These are phyloP conservation scores for Wickerhamomyces rabaulensis DNA, from an alignment of 805 yeast species.

Conservation along the genomic window DNA sequence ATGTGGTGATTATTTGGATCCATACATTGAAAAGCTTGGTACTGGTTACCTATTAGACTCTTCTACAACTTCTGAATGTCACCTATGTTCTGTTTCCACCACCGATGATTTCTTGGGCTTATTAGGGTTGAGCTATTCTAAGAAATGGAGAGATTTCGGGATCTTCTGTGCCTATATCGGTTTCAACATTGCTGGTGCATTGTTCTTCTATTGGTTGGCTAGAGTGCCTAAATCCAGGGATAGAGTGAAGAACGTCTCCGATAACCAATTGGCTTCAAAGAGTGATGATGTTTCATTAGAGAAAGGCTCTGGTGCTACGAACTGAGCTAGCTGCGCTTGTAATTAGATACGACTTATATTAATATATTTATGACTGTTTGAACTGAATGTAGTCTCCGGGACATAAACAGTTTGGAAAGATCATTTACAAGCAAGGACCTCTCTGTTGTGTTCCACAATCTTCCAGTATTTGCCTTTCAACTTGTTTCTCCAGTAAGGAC, in stretches of 20 bases:
- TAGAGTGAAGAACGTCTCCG: slow-evolving; percentile 23
- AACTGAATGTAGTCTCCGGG: no score
- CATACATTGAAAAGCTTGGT: slow-evolving; percentile 28
- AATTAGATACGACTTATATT: no score
- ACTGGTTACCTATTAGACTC: slow-evolving; percentile 11
- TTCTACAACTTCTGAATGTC: slow-evolving; percentile 43
- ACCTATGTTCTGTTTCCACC: slow-evolving; percentile 49
- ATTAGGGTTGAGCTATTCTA: slow-evolving; percentile 33
- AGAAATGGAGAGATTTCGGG: slow-evolving; percentile 67
- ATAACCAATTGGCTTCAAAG: not conserved
- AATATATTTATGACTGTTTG: no score
- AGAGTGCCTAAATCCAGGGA: slow-evolving; percentile 65
- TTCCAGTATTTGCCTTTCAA: slow-evolving; percentile 20
- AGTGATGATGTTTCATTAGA: not conserved
- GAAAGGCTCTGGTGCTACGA: not conserved
- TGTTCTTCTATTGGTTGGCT: slow-evolving; percentile 46
- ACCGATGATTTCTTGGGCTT: slow-evolving; percentile 55
- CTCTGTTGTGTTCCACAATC: slow-evolving; percentile 19
- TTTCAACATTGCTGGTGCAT: slow-evolving; percentile 37
- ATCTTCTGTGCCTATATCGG: slow-evolving; percentile 40
- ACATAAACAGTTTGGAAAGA: no score
- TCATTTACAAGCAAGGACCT: slow-evolving; percentile 6
- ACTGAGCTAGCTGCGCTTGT: not conserved
- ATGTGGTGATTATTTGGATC: slow-evolving; percentile 49
- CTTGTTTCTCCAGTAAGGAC: slow-evolving; percentile 23